Evolutionary conservation across 768 basidiomycete genomes (phyloP).

Genomic region (Podaxis carcinomalis): DNA sequence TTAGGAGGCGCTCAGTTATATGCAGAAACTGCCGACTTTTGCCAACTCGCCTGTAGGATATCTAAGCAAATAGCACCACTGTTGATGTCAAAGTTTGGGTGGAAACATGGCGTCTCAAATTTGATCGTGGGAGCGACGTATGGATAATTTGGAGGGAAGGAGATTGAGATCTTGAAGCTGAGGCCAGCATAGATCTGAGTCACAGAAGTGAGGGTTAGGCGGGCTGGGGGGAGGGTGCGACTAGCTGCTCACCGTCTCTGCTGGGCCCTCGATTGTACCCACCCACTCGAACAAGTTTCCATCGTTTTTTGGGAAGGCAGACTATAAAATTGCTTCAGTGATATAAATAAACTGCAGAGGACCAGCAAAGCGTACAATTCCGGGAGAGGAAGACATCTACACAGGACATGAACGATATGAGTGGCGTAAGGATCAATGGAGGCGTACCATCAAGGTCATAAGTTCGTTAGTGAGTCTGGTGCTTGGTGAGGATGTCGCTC

Average conservation of each 20-base stretch:
- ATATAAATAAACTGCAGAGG: conserved; percentile 4
- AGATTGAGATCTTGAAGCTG: conserved; percentile 77
- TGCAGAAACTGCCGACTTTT: not conserved
- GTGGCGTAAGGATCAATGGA: not conserved
- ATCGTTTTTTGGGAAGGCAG: conserved; percentile 86
- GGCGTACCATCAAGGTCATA: conserved; percentile 81
- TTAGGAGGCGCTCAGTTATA: not conserved
- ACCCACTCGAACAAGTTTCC: conserved; percentile 88
- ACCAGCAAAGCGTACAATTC: conserved; percentile 55
- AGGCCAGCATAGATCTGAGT: conserved; percentile 72
- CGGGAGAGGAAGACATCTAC: conserved; percentile 87
- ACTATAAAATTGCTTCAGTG: conserved; percentile 38
- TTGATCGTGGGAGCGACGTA: conserved; percentile 82
- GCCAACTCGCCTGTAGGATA: conserved; percentile 66
- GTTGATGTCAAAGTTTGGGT: conserved; percentile 83
- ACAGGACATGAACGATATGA: conserved; percentile 11
- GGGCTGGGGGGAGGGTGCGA: conserved; percentile 20
- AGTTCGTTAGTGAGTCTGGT: conserved; percentile 74
- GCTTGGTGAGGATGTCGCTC: conserved; percentile 5
- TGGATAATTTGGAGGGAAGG: conserved; percentile 86
- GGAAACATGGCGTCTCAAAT: conserved; percentile 87
- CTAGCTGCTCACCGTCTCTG: conserved; percentile 51
- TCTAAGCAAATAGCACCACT: conserved; percentile 81
- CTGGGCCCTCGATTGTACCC: conserved; percentile 81
- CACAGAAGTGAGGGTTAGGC: not conserved